Evolutionary conservation across 1,139 yeast species (phyloP).

Genomic region (Meyerozyma athensensis): DNA sequence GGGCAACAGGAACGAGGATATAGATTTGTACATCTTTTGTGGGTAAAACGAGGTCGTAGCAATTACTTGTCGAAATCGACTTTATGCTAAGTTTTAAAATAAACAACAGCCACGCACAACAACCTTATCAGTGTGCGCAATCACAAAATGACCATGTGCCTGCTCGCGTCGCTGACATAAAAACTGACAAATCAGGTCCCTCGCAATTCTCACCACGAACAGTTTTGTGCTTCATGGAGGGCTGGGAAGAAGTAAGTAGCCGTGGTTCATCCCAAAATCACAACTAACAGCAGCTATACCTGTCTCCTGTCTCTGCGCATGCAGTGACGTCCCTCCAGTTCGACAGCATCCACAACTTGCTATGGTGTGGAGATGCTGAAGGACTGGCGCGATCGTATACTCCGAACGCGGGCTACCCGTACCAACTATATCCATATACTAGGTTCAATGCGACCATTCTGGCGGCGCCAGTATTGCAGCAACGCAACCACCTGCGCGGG

Average conservation of each 20-base stretch:
- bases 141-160: slow-evolving; percentile 1
- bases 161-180: background rate
- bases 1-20: slow-evolving; percentile 12
- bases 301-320: slow-evolving; percentile 8
- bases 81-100: background rate
- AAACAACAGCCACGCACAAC: slow-evolving; percentile 1
- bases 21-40: slow-evolving; percentile 18
- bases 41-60: slow-evolving; percentile 5
- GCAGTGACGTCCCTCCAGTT: slow-evolving; percentile 42
- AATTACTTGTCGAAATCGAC: slow-evolving; percentile 1
- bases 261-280: slow-evolving; percentile 16
- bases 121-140: background rate
- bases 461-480: slow-evolving; percentile 41
- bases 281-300: slow-evolving; percentile 24
- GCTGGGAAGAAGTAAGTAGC: slow-evolving; percentile 33
- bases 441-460: slow-evolving; percentile 43
- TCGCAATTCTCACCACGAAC: background rate
- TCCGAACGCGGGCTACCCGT: slow-evolving; percentile 19
- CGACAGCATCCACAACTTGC: slow-evolving; percentile 65
- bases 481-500: slow-evolving; percentile 53
- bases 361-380: slow-evolving; percentile 80
- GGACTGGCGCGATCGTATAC: slow-evolving; percentile 33
- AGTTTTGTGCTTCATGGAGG: slow-evolving; percentile 31
- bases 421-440: slow-evolving; percentile 40
- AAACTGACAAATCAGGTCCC: background rate